Percentiles rank a stretch among this genome's conserved stretches.
Evolutionary conservation across 768 basidiomycete species (phyloP).

Genomic region (Rhizopogon vinicolor): DNA sequence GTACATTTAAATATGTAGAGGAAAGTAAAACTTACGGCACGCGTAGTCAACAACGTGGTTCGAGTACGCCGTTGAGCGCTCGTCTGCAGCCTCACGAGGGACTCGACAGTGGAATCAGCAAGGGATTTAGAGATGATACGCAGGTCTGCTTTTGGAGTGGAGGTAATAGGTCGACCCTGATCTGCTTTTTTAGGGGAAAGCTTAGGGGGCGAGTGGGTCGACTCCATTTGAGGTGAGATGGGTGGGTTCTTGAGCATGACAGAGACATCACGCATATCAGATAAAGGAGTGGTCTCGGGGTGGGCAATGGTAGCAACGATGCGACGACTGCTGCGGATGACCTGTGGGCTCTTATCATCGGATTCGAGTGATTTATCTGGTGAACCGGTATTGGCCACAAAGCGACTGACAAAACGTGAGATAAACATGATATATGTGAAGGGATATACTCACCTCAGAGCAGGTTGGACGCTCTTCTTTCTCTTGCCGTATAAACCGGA

Average conservation of each 20-base stretch:
- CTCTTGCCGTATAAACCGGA: constrained; percentile 45
- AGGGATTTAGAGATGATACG: constrained; percentile 17
- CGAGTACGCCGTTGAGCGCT: constrained; percentile 14
- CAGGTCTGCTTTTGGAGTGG: constrained; percentile 24
- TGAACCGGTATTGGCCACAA: constrained; percentile 9
- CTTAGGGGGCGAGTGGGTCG: background rate
- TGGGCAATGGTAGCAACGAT: constrained; percentile 13
- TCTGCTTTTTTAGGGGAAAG: constrained; percentile 14
- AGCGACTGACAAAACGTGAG: constrained; percentile 8
- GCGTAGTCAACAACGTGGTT: constrained; percentile 16
- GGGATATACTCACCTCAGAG: constrained; percentile 7
- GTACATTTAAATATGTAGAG: background rate
- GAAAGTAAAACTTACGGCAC: constrained; percentile 19
- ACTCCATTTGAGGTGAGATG: constrained; percentile 31
- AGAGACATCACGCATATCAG: constrained; percentile 48
- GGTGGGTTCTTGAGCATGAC: constrained; percentile 43
- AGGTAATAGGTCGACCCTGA: constrained; percentile 8
- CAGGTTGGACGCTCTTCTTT: constrained; percentile 28
- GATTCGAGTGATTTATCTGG: constrained; percentile 6
- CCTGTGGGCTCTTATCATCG: constrained; percentile 14
- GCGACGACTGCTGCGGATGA: constrained; percentile 18
- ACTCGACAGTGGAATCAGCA: constrained; percentile 15
- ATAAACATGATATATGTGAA: background rate
- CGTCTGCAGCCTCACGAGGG: constrained; percentile 16
- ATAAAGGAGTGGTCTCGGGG: constrained; percentile 44